phyloP scores from a whole-genome alignment of 345 rosid genomes.

The Euclidium syriacum region DNA sequence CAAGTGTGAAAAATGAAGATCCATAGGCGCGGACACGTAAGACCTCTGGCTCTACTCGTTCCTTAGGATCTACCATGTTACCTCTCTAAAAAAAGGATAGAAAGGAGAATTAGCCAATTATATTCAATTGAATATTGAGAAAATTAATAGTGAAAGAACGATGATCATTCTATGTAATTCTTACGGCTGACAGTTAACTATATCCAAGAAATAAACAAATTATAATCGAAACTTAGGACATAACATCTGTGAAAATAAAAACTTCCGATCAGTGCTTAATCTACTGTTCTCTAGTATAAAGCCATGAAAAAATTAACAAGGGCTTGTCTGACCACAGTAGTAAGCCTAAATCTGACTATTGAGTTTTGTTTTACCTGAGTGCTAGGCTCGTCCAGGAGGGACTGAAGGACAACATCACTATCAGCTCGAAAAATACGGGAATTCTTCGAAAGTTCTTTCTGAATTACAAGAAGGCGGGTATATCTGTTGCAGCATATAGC shows the following conservation, averaged over 20 bases:
- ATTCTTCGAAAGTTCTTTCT: conserved; percentile 76
- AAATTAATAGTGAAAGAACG: background rate
- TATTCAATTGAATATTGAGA: background rate
- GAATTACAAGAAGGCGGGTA: conserved; percentile 90
- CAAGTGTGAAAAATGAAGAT: conserved; percentile 78
- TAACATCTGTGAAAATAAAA: background rate
- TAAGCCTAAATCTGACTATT: background rate
- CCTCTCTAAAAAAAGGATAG: conserved; percentile 46
- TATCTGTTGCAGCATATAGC: conserved; percentile 86
- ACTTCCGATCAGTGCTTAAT: background rate
- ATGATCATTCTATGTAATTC: background rate
- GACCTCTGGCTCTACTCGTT: conserved; percentile 60
- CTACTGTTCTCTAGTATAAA: background rate
- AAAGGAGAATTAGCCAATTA: background rate
- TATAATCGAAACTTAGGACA: background rate
- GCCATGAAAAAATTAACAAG: background rate
- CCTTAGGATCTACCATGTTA: conserved; percentile 35
- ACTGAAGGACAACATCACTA: conserved; percentile 63
- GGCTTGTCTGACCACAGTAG: conserved; percentile 1
- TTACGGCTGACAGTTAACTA: background rate
- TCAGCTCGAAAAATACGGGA: conserved; percentile 55
- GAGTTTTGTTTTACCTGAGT: conserved; percentile 27
- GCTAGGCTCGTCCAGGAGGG: conserved; percentile 49
- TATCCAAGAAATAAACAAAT: background rate
- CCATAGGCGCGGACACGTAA: conserved; percentile 86